A percentile compares a stretch with the other conserved stretches of the same genome.
Conservation (phyloP, 108 stramenopile genomes). For the Seminavis robusta region DNA sequence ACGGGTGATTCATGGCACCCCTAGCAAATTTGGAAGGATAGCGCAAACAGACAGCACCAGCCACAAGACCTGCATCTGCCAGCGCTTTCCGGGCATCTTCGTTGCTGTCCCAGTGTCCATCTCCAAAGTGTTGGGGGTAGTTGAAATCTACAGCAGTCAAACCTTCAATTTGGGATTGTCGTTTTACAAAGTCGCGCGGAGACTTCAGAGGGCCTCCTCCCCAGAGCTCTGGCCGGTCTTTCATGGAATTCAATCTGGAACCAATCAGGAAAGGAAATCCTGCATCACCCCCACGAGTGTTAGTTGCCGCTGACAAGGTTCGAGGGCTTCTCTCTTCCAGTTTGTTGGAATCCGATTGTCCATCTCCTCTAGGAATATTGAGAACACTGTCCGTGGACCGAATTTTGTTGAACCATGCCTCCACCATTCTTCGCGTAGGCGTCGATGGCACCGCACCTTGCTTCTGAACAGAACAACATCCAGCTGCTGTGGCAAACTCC, state of each 20-base stretch:
- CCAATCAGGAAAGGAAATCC: slow-evolving; percentile 72
- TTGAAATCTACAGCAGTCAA: slow-evolving; percentile 86
- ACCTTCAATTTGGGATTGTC: slow-evolving; percentile 65
- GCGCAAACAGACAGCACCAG: slow-evolving; percentile 82
- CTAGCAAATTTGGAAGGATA: slow-evolving; percentile 77
- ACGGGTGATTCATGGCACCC: slow-evolving; percentile 83
- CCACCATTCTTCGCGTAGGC: slow-evolving; percentile 49
- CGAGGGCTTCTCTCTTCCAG: slow-evolving; percentile 1
- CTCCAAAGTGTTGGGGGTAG: slow-evolving; percentile 87
- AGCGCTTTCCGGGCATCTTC: slow-evolving; percentile 53
- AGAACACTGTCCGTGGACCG: neutral
- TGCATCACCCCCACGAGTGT: slow-evolving; percentile 17
- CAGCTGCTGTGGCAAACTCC: slow-evolving; percentile 71
- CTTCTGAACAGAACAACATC: slow-evolving; percentile 61
- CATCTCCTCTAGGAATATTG: slow-evolving; percentile 16
- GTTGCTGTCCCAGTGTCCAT: slow-evolving; percentile 29
- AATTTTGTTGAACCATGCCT: slow-evolving; percentile 13
- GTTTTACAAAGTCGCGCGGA: slow-evolving; percentile 54
- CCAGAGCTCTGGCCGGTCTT: slow-evolving; percentile 68
- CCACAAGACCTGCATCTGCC: slow-evolving; percentile 54
- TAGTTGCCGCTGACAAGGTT: slow-evolving; percentile 5
- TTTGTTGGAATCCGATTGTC: neutral
- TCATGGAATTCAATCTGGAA: slow-evolving; percentile 84
- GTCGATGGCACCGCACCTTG: slow-evolving; percentile 55
- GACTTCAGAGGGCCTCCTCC: slow-evolving; percentile 18